phyloP scores from a whole-genome alignment of 1,139 yeast species.

The Yamadazyma atlantica region DNA sequence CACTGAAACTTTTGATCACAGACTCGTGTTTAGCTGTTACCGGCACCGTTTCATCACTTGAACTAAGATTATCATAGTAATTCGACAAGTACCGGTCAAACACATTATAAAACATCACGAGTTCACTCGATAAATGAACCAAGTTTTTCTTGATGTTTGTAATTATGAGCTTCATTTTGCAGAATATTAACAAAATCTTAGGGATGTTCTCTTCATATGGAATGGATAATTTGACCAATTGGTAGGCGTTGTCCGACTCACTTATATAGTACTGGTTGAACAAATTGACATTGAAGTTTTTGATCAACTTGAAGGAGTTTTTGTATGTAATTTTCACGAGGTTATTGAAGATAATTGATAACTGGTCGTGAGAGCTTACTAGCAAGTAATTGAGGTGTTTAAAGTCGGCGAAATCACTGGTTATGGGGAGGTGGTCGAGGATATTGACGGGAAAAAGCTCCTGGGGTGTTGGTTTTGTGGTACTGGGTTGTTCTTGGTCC shows the following conservation, averaged over 20 bases:
- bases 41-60: conserved; percentile 6
- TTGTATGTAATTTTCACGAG: conserved; percentile 22
- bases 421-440: conserved; percentile 27
- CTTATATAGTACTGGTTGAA: conserved; percentile 32
- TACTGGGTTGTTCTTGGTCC: background rate
- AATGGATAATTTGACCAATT: conserved; percentile 1
- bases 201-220: conserved; percentile 5
- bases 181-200: conserved; percentile 25
- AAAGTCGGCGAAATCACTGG: conserved; percentile 13
- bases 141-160: conserved; percentile 41
- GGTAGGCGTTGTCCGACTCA: background rate
- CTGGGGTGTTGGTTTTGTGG: background rate
- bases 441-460: conserved; percentile 27
- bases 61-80: conserved; percentile 22
- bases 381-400: conserved; percentile 10
- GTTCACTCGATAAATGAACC: conserved; percentile 31
- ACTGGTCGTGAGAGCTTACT: conserved; percentile 7
- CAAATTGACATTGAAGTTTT: conserved; percentile 20
- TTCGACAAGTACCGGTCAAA: conserved; percentile 37
- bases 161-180: conserved; percentile 30
- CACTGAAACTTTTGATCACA: conserved; percentile 34
- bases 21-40: conserved; percentile 4
- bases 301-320: conserved; percentile 13
- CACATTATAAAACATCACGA: conserved; percentile 41
- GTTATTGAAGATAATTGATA: conserved; percentile 27